Conservation (phyloP, 257 asterid genomes). For the Lycium barbarum region DNA sequence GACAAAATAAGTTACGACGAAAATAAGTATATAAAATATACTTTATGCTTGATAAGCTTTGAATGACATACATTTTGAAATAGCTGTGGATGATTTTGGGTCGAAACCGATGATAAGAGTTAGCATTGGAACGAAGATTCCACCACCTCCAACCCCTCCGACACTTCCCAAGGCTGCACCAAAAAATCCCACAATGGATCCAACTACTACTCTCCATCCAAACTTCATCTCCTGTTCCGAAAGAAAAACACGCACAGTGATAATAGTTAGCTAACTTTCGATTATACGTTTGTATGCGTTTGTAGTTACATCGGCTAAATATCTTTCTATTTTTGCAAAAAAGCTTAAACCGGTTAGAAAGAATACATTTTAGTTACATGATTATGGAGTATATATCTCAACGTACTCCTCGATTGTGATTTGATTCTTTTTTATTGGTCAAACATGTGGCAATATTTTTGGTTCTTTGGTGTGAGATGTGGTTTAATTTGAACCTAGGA, state of each 20-base stretch:
- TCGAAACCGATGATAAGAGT: conserved; percentile 48
- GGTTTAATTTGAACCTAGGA: neutral
- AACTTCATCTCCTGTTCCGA: conserved; percentile 45
- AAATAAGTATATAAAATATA: neutral
- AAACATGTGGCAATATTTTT: neutral
- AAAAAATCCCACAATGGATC: conserved; percentile 43
- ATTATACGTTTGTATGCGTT: neutral
- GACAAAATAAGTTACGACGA: too few relatives aligned
- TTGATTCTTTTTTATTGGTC: neutral
- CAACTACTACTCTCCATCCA: conserved; percentile 44
- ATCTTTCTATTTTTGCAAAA: neutral
- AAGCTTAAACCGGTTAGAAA: too few relatives aligned
- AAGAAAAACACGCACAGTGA: neutral
- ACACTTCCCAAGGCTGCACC: conserved; percentile 55
- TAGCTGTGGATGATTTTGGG: conserved; percentile 51
- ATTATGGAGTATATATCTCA: neutral
- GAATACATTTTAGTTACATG: neutral
- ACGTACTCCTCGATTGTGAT: neutral
- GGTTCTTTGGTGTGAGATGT: neutral
- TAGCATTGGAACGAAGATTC: conserved; percentile 51
- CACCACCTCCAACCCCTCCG: conserved; percentile 56
- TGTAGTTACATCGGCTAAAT: neutral
- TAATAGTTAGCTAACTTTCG: neutral
- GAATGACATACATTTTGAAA: conserved; percentile 40
- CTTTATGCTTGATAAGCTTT: neutral